phyloP scores from a whole-genome alignment of 2,329 filamentous ascomycete genomes.

The Paraconiothyrium sp. region DNA sequence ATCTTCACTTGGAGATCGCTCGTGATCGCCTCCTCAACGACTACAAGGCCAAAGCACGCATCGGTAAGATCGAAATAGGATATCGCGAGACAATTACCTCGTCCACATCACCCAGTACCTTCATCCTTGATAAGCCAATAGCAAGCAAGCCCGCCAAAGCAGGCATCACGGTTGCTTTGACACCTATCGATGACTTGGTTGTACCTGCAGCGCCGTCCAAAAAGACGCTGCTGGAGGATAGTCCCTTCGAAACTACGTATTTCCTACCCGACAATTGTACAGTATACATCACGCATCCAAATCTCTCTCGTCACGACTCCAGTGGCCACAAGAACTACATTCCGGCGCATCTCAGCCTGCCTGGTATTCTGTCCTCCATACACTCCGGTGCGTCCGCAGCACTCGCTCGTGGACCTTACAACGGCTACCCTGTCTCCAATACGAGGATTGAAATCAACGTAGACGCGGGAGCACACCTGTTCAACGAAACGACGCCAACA shows the following conservation, averaged over 20 bases:
- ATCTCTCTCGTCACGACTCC: conserved; percentile 53
- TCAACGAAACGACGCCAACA: conserved; percentile 72
- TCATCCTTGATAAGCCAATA: conserved; percentile 79
- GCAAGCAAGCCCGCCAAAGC: conserved; percentile 83
- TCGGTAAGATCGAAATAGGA: conserved; percentile 92
- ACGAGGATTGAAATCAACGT: conserved; percentile 76
- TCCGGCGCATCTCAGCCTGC: conserved; percentile 62
- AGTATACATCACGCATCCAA: conserved; percentile 65
- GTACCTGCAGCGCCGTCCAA: conserved; percentile 26
- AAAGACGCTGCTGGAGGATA: conserved; percentile 35
- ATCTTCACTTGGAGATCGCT: conserved; percentile 93
- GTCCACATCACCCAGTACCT: conserved; percentile 65
- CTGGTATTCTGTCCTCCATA: conserved; percentile 64
- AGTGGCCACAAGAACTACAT: conserved; percentile 57
- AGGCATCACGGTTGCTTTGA: conserved; percentile 74
- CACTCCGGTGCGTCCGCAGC: conserved; percentile 84
- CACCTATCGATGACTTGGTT: conserved; percentile 61
- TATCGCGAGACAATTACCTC: conserved; percentile 84
- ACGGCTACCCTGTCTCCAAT: conserved; percentile 81
- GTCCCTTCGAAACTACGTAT: conserved; percentile 40
- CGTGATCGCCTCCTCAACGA: conserved; percentile 87
- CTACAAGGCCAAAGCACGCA: conserved; percentile 84
- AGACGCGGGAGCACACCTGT: conserved; percentile 71
- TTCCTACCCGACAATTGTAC: conserved; percentile 72
- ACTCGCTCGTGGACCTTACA: conserved; percentile 82